Evolutionary conservation across 257 asterid genomes (phyloP).

Genomic region (Nicotiana paniculata): DNA sequence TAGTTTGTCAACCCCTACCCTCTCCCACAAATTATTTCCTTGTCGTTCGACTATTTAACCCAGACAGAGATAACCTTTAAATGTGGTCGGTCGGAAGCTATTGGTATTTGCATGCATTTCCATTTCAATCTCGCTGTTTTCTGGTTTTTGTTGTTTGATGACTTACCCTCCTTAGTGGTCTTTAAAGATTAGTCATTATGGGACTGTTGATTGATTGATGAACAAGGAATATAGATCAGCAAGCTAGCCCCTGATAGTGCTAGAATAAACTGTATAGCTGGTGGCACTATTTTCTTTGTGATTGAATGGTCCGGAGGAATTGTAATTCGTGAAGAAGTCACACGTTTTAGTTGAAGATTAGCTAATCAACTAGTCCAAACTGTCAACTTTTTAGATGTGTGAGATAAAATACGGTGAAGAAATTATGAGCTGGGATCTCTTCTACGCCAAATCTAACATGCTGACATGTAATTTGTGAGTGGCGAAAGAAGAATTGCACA

Average conservation of each 20-base stretch:
- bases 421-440: no score
- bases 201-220: background rate
- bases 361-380: no score
- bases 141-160: background rate
- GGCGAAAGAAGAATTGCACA: no score
- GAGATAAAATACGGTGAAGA: no score
- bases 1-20: background rate
- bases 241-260: background rate
- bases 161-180: background rate
- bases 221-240: background rate
- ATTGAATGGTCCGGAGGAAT: no score
- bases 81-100: background rate
- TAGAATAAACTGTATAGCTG: background rate
- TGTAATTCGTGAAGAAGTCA: no score
- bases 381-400: no score
- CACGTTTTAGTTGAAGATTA: no score
- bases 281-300: no score
- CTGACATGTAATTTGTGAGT: no score
- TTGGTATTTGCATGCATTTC: conserved; percentile 2
- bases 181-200: background rate
- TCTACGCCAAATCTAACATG: no score
- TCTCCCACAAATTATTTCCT: no score
- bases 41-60: background rate
- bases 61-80: background rate
- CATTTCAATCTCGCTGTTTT: background rate